Conservation (phyloP, 495 filamentous ascomycete species). For the Bryoglossum gracile region DNA sequence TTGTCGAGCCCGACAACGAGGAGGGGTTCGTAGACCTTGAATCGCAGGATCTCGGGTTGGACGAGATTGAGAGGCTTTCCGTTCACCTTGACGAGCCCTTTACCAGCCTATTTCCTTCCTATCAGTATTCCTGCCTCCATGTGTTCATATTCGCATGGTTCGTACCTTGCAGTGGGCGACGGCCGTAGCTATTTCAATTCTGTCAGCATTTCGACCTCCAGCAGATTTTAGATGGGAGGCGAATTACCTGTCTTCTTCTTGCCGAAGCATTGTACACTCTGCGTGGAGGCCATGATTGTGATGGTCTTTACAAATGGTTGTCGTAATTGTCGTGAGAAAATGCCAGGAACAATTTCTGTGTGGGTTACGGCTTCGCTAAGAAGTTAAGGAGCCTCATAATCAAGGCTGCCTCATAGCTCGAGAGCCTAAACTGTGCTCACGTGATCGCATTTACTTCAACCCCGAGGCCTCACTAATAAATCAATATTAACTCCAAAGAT, state of each 20-base stretch:
- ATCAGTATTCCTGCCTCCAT: conserved; percentile 17
- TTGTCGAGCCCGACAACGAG: conserved; percentile 94
- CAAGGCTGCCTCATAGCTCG: not conserved
- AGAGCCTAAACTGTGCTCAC: not conserved
- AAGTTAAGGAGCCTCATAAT: too few species aligned
- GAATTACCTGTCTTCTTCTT: conserved; percentile 76
- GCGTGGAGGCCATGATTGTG: conserved; percentile 64
- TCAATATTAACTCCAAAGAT: too few species aligned
- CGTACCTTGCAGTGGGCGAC: conserved; percentile 94
- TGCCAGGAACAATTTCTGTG: not conserved
- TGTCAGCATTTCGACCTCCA: conserved; percentile 21
- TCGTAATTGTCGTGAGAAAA: not conserved
- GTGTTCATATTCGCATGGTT: conserved; percentile 8
- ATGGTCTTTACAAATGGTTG: conserved; percentile 15
- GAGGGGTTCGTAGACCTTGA: conserved; percentile 98
- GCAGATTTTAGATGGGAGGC: not conserved
- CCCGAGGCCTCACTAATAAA: not conserved
- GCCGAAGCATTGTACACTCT: conserved; percentile 92
- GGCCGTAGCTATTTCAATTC: conserved; percentile 55
- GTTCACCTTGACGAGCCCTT: conserved; percentile 97
- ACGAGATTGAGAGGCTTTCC: conserved; percentile 89
- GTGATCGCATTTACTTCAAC: not conserved
- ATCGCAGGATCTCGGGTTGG: conserved; percentile 92
- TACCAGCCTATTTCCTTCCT: conserved; percentile 57
- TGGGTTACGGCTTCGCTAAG: too few species aligned